Conservation (phyloP, 164 flowering plant species). For the Vitis vinifera region ASM3070453v1 NC_081809.1:3434001-3434500, state of each 20-base stretch:
- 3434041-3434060: not conserved
- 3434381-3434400: too few relatives aligned
- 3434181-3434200: not conserved
- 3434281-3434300: too few relatives aligned
- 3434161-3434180: not conserved
- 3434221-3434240: not conserved
- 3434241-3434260: too few relatives aligned
- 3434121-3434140: not conserved
- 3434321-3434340: too few relatives aligned
- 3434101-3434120: not conserved
- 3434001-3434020: not conserved
- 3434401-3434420: too few relatives aligned
- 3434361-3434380: too few relatives aligned
- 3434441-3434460: not conserved
- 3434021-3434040: not conserved
- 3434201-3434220: not conserved
- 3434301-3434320: too few relatives aligned
- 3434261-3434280: too few relatives aligned
- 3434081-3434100: not conserved
- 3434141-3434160: not conserved
- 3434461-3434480: not conserved
- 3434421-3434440: not conserved
- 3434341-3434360: too few relatives aligned
- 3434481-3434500: constrained; percentile 40
- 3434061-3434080: not conserved